Evolutionary conservation across 148 eudicot genomes (phyloP), one percentile per base, ranked within the genome.

Genomic region (Vaccinium darrowii): DNA sequence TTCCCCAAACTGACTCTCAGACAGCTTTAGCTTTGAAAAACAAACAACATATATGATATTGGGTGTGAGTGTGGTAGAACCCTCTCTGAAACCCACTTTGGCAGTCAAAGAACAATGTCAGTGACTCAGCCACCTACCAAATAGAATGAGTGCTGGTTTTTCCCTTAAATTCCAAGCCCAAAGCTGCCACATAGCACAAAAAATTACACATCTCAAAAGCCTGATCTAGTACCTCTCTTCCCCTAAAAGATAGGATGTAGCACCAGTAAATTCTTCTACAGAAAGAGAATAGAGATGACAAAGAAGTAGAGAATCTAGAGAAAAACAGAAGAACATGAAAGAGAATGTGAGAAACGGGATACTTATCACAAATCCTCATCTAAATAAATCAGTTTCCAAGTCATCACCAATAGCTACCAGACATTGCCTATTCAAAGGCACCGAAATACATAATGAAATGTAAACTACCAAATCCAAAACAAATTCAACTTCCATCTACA

Each of bases 401-500:
- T 73, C 50, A 36, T 36, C 49, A 0, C 9, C 8, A 73, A 33
- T 5, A 73, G 50, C 76, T 36, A 73, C 49, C 13, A 36, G 8
- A 73, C 7, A 10, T 73, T 18, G n/a, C 49, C 21, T 39, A 73
- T 73, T 73, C 21, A 73, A 27, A 73, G 77, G 77, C 50, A 15
- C 39, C 18, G 43, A 27, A 69, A 69, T 16, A 11, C 43, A 13
- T 13, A 27, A 13, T 11, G 74, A 69, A 16, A 27, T 69, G 36
- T 69, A 69, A 69, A 4, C 74, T 13, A 69, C 27, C 74, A 69
- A 25, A 69, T 30, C 74, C 43, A 69, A 69, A 69, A 16, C 74
- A 69, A 69, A 27, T 27, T 69, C 74, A 69, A 69, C 74, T 69
- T 69, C 74, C 18, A 69, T 27, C 74, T 69, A 27, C 73, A 25